phyloP scores from a whole-genome alignment of 345 rosid genomes.

The Eucalyptus pauciflora region DNA sequence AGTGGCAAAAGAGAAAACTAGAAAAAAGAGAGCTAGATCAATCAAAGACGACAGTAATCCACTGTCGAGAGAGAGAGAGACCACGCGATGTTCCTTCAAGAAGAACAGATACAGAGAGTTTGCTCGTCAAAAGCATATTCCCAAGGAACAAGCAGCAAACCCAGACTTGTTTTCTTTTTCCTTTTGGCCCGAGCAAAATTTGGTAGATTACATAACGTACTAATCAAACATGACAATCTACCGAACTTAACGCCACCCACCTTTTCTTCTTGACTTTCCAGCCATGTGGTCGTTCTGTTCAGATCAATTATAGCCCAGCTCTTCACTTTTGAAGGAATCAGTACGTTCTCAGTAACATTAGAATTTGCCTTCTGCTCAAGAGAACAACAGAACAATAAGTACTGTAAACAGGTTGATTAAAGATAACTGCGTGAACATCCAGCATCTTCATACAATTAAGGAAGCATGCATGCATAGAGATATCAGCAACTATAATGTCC shows the following conservation, averaged over 20 bases:
- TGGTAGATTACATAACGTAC: not conserved
- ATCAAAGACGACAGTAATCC: not conserved
- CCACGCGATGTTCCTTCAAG: not conserved
- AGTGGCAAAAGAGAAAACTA: not conserved
- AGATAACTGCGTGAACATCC: not conserved
- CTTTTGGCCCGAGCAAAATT: not conserved
- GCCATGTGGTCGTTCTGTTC: conserved; percentile 61
- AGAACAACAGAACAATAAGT: not conserved
- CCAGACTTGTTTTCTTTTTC: not conserved
- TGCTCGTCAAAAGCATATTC: not conserved
- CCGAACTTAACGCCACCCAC: conserved; percentile 12
- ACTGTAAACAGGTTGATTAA: not conserved
- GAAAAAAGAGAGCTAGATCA: not conserved
- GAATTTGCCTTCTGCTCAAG: conserved; percentile 25
- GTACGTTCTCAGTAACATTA: conserved; percentile 11
- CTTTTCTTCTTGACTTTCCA: conserved; percentile 79
- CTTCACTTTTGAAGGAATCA: conserved; percentile 44
- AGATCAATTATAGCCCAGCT: conserved; percentile 73
- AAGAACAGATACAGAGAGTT: not conserved
- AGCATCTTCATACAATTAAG: not conserved
- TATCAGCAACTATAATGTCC: not conserved
- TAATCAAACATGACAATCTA: not conserved
- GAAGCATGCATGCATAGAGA: not conserved
- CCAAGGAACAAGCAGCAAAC: not conserved
- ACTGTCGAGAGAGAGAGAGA: not conserved